Conservation (phyloP, 768 basidiomycete species). For the Lentinula lateritia region DNA sequence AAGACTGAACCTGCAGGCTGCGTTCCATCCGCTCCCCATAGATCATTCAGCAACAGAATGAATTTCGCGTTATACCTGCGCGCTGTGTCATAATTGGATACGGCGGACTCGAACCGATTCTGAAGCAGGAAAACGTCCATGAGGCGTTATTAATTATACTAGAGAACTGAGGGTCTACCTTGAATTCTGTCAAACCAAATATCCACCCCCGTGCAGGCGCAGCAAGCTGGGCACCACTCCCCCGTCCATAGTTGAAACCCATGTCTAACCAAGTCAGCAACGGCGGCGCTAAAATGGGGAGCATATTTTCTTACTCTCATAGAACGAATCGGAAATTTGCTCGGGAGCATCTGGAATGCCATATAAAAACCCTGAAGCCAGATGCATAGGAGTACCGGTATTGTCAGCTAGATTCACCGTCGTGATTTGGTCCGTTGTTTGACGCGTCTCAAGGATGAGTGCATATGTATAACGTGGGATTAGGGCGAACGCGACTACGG, state of each 20-base stretch:
- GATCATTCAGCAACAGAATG: slow-evolving; percentile 17
- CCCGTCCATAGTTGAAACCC: slow-evolving; percentile 18
- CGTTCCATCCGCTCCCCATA: slow-evolving; percentile 17
- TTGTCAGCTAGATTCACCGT: neutral
- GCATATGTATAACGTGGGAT: neutral
- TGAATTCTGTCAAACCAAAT: slow-evolving; percentile 8
- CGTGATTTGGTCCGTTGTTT: neutral
- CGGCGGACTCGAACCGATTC: slow-evolving; percentile 14
- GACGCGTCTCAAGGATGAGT: neutral
- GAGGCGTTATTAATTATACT: neutral
- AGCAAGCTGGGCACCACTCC: slow-evolving; percentile 14
- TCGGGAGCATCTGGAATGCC: neutral
- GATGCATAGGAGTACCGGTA: neutral
- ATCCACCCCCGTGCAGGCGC: slow-evolving; percentile 13
- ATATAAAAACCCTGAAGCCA: slow-evolving; percentile 3
- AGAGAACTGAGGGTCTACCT: slow-evolving; percentile 7
- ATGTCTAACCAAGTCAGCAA: slow-evolving; percentile 8
- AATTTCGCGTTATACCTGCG: slow-evolving; percentile 14
- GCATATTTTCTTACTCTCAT: neutral
- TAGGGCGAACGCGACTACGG: neutral
- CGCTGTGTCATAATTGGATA: slow-evolving; percentile 16
- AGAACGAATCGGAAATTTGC: neutral
- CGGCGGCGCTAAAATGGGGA: neutral
- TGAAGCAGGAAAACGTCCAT: neutral
- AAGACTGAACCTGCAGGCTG: slow-evolving; percentile 13